A percentile compares a stretch with the other conserved stretches of the same genome.
These are phyloP conservation scores for Gossypium mustelinum DNA, from an alignment of 345 rosid genomes.

Conservation along the genomic window DNA sequence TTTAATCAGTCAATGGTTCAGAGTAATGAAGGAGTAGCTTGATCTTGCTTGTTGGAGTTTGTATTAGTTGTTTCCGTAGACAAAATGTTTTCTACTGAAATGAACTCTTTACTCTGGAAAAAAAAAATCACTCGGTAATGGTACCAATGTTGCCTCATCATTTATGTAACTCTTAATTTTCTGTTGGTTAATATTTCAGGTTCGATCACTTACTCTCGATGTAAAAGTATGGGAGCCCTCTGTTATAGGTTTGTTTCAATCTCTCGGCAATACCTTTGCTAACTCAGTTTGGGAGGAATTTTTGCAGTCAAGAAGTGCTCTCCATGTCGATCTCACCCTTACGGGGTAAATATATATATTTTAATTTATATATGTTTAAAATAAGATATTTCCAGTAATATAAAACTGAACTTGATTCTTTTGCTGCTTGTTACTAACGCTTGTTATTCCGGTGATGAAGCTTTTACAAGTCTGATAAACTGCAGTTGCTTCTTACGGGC, in stretches of 20 bases:
- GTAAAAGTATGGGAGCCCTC: constrained; percentile 99
- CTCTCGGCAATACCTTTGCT: constrained; percentile 84
- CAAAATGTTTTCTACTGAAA: neutral
- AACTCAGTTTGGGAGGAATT: constrained; percentile 98
- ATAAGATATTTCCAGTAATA: neutral
- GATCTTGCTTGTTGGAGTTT: neutral
- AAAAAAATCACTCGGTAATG: neutral
- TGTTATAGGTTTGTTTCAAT: constrained; percentile 88
- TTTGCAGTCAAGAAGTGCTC: constrained; percentile 73
- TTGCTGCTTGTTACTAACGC: constrained; percentile 22
- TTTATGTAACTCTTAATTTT: constrained; percentile 2
- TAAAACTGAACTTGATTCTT: neutral
- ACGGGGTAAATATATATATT: constrained; percentile 43
- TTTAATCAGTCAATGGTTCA: neutral
- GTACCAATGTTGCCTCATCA: neutral
- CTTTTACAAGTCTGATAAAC: constrained; percentile 53
- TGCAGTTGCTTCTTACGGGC: constrained; percentile 46
- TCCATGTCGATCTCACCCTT: constrained; percentile 54
- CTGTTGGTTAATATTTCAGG: constrained; percentile 49
- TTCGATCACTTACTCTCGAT: constrained; percentile 95
- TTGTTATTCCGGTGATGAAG: constrained; percentile 35
- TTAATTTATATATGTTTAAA: neutral
- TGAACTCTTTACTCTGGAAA: neutral
- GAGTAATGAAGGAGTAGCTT: neutral
- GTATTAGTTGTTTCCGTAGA: neutral